Conservation (phyloP, 768 basidiomycete species). For the Pleurotus pulmonarius region DNA sequence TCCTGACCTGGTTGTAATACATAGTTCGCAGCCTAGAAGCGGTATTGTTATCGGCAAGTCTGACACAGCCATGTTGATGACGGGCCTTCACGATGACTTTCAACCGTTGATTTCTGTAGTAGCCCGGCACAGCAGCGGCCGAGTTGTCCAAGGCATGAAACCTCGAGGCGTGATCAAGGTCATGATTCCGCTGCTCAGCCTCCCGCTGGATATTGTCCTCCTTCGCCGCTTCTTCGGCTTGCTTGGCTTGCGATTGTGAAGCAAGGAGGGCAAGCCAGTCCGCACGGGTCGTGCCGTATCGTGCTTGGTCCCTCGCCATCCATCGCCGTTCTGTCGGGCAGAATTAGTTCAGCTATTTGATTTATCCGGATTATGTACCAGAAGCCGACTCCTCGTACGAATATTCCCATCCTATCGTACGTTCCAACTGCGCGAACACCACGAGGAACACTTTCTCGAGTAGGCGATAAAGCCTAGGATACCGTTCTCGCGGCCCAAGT, state of each 20-base stretch:
- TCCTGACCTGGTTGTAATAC: slow-evolving; percentile 10
- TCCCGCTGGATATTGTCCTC: not conserved
- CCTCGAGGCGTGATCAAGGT: not conserved
- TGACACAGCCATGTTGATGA: no score
- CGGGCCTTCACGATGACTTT: slow-evolving; percentile 1
- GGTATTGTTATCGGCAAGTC: not conserved
- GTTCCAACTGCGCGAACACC: slow-evolving; percentile 11
- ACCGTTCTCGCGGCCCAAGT: slow-evolving; percentile 10
- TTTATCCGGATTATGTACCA: not conserved
- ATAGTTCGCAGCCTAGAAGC: slow-evolving; percentile 14
- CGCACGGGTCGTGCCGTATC: not conserved
- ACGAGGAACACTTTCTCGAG: slow-evolving; percentile 13
- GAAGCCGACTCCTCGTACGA: not conserved
- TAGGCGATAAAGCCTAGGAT: slow-evolving; percentile 10
- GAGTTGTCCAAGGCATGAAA: not conserved
- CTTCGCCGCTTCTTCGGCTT: not conserved
- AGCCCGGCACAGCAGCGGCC: no score
- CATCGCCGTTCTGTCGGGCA: not conserved
- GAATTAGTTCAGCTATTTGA: no score
- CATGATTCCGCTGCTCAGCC: not conserved
- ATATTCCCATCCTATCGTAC: slow-evolving; percentile 3
- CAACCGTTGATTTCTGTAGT: not conserved
- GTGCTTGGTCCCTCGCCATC: not conserved
- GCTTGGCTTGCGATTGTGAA: not conserved
- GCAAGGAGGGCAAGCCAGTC: not conserved